Conservation (phyloP, 352 stramenopile genomes). For the Pythium myriotylum region DNA sequence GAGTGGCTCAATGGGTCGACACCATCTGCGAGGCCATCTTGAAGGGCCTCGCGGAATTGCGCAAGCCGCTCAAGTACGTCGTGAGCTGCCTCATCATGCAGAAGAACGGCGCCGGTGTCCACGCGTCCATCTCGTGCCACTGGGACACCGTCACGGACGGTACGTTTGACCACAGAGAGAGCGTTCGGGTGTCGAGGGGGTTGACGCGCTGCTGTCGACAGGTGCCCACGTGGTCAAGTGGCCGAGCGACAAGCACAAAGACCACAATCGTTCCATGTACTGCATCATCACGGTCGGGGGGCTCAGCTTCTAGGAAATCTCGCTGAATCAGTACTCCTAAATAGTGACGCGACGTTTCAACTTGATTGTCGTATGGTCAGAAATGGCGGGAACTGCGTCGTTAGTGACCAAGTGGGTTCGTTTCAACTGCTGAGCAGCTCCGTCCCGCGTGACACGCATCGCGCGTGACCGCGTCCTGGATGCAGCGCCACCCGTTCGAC, state of each 20-base stretch:
- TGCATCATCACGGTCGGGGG: constrained; percentile 88
- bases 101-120: constrained; percentile 92
- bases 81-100: constrained; percentile 93
- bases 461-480: neutral
- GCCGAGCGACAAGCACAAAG: constrained; percentile 90
- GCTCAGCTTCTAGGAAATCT: constrained; percentile 66
- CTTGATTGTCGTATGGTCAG: constrained; percentile 15
- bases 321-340: neutral
- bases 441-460: too few relatives aligned
- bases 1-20: constrained; percentile 91
- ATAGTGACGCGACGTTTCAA: neutral
- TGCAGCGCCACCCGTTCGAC: constrained; percentile 53
- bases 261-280: constrained; percentile 90
- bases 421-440: neutral
- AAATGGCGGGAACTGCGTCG: constrained; percentile 4
- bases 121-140: constrained; percentile 88
- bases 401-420: constrained; percentile 8
- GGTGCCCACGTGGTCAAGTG: constrained; percentile 85
- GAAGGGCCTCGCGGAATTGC: constrained; percentile 81
- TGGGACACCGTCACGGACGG: constrained; percentile 92
- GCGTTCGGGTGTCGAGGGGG: neutral
- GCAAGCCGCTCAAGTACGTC: constrained; percentile 94
- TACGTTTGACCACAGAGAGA: constrained; percentile 12
- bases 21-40: constrained; percentile 90
- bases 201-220: constrained; percentile 18